Conservation (phyloP, 164 flowering plant species). For the Paratinospora sagittata region DNA sequence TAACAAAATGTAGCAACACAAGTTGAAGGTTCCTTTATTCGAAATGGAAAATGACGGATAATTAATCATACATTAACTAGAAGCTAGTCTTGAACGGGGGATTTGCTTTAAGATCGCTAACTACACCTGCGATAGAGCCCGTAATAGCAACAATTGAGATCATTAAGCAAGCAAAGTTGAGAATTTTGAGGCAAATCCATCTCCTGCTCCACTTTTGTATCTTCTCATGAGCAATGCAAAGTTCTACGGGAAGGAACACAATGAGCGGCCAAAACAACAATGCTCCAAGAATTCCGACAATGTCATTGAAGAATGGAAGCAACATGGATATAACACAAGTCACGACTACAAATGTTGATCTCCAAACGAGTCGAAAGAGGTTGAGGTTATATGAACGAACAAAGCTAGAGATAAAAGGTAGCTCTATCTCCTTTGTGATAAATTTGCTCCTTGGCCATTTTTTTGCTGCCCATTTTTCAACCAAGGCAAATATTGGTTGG, state of each 20-base stretch:
- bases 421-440: no score
- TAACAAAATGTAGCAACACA: no score
- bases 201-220: no score
- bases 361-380: slow-evolving; percentile 47
- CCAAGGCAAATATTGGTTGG: not conserved
- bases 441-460: not conserved
- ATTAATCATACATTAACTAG: slow-evolving; percentile 10
- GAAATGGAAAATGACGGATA: no score
- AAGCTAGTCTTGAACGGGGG: slow-evolving; percentile 40
- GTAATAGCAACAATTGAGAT: slow-evolving; percentile 44
- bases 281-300: slow-evolving; percentile 54
- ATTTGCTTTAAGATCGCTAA: slow-evolving; percentile 39
- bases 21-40: no score
- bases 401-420: not conserved
- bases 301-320: slow-evolving; percentile 54
- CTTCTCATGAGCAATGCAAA: slow-evolving; percentile 53
- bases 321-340: no score
- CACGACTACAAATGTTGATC: slow-evolving; percentile 38
- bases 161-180: no score
- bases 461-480: not conserved
- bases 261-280: slow-evolving; percentile 64
- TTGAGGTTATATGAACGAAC: slow-evolving; percentile 26
- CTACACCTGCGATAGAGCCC: slow-evolving; percentile 51
- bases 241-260: slow-evolving; percentile 59
- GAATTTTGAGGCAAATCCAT: no score